A percentile compares a stretch with the other conserved stretches of the same genome.
Evolutionary conservation across 352 stramenopile species (phyloP).

Genomic region (Phytophthora pisi): DNA sequence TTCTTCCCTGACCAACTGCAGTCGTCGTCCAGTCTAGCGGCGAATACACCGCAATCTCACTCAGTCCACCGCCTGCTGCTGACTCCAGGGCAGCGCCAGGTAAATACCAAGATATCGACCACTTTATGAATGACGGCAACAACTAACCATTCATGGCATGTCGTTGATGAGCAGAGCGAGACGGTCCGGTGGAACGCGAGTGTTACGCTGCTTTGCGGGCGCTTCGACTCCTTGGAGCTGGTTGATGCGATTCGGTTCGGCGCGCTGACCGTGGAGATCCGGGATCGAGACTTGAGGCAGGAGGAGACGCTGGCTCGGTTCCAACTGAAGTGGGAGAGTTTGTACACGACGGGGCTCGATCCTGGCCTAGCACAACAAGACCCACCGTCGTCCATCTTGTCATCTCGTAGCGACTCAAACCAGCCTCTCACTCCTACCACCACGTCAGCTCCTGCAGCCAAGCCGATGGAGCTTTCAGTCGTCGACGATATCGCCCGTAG

Average conservation of each 20-base stretch:
- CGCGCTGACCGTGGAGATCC: slow-evolving; percentile 57
- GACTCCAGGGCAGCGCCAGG: slow-evolving; percentile 47
- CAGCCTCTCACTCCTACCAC: not conserved
- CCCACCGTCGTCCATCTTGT: not conserved
- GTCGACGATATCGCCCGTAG: slow-evolving; percentile 65
- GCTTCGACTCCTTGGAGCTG: slow-evolving; percentile 47
- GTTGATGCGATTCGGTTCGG: slow-evolving; percentile 54
- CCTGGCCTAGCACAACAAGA: slow-evolving; percentile 18
- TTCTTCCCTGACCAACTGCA: slow-evolving; percentile 55
- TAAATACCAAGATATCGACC: slow-evolving; percentile 12
- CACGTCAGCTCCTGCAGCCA: slow-evolving; percentile 17
- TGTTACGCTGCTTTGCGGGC: slow-evolving; percentile 60
- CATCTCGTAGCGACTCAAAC: slow-evolving; percentile 15
- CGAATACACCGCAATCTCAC: not conserved
- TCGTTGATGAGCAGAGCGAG: slow-evolving; percentile 20
- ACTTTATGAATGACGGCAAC: not conserved
- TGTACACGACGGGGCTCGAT: slow-evolving; percentile 44
- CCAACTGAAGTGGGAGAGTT: slow-evolving; percentile 65
- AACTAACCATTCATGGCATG: not conserved
- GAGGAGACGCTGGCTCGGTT: slow-evolving; percentile 39
- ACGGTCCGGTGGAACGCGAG: slow-evolving; percentile 50
- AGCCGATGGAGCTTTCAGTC: slow-evolving; percentile 49
- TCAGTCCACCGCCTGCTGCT: slow-evolving; percentile 36
- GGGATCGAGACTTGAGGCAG: slow-evolving; percentile 71
- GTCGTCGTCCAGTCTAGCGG: not conserved